Conservation (phyloP, 2,329 filamentous ascomycete species). For the Arthrobotrys sinensis region DNA sequence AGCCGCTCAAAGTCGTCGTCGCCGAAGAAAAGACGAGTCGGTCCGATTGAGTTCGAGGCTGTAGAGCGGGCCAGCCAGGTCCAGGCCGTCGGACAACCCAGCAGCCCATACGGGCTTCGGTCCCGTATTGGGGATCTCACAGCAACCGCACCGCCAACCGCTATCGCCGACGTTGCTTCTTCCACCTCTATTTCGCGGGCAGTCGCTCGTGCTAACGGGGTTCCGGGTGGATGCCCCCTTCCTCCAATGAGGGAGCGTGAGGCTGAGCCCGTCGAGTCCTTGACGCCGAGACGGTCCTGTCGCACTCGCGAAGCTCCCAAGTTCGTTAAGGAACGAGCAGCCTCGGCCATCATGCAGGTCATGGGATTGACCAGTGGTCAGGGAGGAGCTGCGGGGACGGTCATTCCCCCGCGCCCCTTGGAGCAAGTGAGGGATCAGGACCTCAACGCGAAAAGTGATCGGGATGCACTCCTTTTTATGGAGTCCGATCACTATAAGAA, state of each 20-base stretch:
- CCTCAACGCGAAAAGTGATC: not conserved
- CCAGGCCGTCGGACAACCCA: not conserved
- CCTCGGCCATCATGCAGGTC: not conserved
- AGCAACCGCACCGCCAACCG: not conserved
- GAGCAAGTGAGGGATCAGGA: conserved; percentile 20
- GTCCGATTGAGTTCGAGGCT: conserved; percentile 36
- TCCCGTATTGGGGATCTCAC: not conserved
- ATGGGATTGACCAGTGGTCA: not conserved
- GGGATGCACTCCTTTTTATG: conserved; percentile 9
- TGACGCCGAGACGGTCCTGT: conserved; percentile 6
- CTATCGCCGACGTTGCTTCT: not conserved
- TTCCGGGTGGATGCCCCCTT: conserved; percentile 3
- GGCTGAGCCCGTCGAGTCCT: not conserved
- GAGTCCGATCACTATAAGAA: not conserved
- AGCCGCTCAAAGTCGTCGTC: conserved; percentile 26
- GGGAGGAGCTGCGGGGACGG: not conserved
- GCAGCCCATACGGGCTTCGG: not conserved
- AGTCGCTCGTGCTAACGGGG: conserved; percentile 1
- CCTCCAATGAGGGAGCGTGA: not conserved
- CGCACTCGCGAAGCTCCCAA: conserved; percentile 18
- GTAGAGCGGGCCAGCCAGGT: conserved; percentile 6
- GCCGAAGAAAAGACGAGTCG: conserved; percentile 44
- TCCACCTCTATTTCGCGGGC: not conserved
- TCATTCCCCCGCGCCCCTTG: conserved; percentile 11
- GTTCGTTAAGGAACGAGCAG: not conserved